Base-by-base conservation (phyloP, 2,329 filamentous ascomycete genomes). In the Fusarium sterilihyphosum region DNA sequence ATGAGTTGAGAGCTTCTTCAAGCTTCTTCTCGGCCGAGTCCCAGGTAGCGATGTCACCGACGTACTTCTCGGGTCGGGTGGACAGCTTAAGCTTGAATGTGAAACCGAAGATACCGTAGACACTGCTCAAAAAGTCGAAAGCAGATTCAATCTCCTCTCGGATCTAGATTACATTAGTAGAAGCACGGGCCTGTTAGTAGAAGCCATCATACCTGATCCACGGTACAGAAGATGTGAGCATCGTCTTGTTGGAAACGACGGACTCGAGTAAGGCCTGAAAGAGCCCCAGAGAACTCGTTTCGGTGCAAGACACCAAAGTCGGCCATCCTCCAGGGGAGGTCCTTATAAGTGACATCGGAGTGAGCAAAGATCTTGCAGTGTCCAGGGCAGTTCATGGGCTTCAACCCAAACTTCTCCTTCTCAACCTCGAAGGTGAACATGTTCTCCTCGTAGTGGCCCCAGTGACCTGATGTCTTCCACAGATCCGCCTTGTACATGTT, bases 381-480 rank as follows among this genome's bases (percentile, higher is more conserved):
- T 35, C 95, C 95, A 8, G 96, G 96, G 85, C 96, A 99, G 86
- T 98, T 98, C 96, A 98, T 98, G 35, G 96, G 96, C 86, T 98
- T 98, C 59, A 98, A 86, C 22, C 92, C 95, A 69, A 84, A 85
- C 54, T 81, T 80, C 76, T 84, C 92, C 87, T 98, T 97, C 82
- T 98, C 95, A 38, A 92, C 86, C 63, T 91, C 87, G 77, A 98
- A 91, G 46, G 86, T 83, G 76, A 89, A 89, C 96, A 98, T 98
- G 85, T 98, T 95, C 73, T 98, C 96, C 80, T 95, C 91, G 87
- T 98, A 85, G 74, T 84, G 84, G 69, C 93, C 90, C 95, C 96
- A 98, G 83, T 98, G 96, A 57, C 96, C 96, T 14, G 95, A 98
- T 29, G 91, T 93, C 86, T 98, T 96, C 96, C 96, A 98, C 20